Evolutionary conservation across 2,329 filamentous ascomycete species (phyloP), one percentile per base, ranked within the genome.

Genomic region (Bimuria novae-zelandiae): DNA sequence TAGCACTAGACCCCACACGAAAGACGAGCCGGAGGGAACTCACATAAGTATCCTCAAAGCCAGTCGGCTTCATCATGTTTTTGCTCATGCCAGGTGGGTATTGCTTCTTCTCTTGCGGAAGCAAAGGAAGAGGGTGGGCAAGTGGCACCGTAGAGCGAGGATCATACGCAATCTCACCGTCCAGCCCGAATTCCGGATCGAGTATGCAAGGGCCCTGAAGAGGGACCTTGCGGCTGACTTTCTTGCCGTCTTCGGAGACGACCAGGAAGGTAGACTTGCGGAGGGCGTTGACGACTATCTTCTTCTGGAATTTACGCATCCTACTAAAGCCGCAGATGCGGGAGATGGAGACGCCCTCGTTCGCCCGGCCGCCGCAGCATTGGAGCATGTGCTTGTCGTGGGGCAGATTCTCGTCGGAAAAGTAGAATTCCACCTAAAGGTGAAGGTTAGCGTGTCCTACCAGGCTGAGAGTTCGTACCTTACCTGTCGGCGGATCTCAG

Each of bases 41-140:
- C 11, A 89, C 86, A 68, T 84, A 94, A 71, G 85, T 90, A 56
- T 92, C 87, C 83, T 81, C 79, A 53, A 81, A 80, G 0, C 79
- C 79, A 14, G 76, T 78, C 3, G 72, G 72, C 62, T 70, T 73
- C 54, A 60, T 57, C 72, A 78, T 76, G 32, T 65, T 72, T 63
- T 79, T 79, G 11, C 69, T 75, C 39, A 72, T 64, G 53, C 71
- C 72, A 22, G 68, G 64, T 27, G 69, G 64, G 19, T 67, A 56
- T 21, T 62, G 61, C 16, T 61, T 59, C 56, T 70, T 71, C 30
- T 59, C 59, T 33, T 73, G 67, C n/a, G 62, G 60, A 1, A 69
- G 50, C 10, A 64, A 40, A 4, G 56, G 60, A 14, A 68, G 55
- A 3, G 69, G 65, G 21, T 60, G 56, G n/a, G 57, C 57, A 14